Percentiles rank a stretch among this genome's conserved stretches.
phyloP scores from a whole-genome alignment of 1,284 basidiomycete species.

The Schizopora paradoxa region DNA sequence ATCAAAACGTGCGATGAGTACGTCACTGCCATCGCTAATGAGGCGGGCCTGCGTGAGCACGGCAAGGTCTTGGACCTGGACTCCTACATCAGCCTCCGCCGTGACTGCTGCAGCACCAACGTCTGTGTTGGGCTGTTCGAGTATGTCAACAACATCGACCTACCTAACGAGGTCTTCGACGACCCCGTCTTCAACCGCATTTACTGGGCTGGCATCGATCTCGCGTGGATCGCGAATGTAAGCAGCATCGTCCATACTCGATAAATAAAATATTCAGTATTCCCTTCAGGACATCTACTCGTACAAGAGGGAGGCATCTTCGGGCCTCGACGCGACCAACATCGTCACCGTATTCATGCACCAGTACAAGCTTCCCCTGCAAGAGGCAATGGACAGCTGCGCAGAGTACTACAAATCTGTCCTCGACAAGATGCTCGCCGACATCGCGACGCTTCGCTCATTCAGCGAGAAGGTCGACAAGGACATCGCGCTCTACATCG shows the following conservation, averaged over 20 bases:
- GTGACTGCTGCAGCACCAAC: constrained; percentile 37
- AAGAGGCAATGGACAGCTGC: constrained; percentile 2
- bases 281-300: constrained; percentile 7
- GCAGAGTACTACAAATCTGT: constrained; percentile 15
- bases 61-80: constrained; percentile 29
- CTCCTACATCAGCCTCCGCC: constrained; percentile 31
- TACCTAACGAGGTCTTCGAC: constrained; percentile 1
- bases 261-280: background rate
- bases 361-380: background rate
- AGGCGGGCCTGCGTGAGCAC: constrained; percentile 32
- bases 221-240: background rate
- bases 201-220: background rate
- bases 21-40: constrained; percentile 32
- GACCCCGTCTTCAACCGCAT: background rate
- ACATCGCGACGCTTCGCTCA: constrained; percentile 27
- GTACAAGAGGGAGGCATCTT: constrained; percentile 8
- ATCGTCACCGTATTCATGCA: constrained; percentile 9
- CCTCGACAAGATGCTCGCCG: constrained; percentile 28
- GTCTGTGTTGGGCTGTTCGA: constrained; percentile 32
- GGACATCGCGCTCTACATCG: constrained; percentile 30
- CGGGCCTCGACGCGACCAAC: constrained; percentile 6
- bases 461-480: constrained; percentile 29
- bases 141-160: background rate
- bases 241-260: background rate
- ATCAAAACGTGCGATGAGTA: constrained; percentile 31